phyloP scores from a whole-genome alignment of 345 rosid genomes.

The Boechera divaricarpa region DNA sequence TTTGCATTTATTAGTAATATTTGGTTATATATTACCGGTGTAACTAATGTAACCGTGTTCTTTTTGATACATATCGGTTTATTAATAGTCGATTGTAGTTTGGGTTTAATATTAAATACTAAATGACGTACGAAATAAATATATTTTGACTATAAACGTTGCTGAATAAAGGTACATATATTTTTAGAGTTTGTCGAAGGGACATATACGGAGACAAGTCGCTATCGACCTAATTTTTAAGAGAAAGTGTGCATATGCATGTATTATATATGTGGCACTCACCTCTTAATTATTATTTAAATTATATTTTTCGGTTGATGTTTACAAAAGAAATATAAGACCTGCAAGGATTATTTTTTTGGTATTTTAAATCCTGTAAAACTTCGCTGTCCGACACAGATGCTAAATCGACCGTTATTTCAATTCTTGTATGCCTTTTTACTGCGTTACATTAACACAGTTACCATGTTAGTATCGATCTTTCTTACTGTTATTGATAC shows the following conservation, averaged over 20 bases:
- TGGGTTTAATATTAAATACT: not conserved
- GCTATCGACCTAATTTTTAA: constrained; percentile 28
- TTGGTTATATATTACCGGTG: not conserved
- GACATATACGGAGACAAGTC: constrained; percentile 47
- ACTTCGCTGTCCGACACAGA: not conserved
- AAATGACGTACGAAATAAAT: not conserved
- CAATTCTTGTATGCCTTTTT: not conserved
- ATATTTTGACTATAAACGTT: constrained; percentile 7
- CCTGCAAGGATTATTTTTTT: too few species aligned
- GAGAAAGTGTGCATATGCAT: constrained; percentile 39
- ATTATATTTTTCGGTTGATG: not conserved
- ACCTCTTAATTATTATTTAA: constrained; percentile 12
- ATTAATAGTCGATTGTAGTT: not conserved
- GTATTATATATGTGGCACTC: constrained; percentile 29
- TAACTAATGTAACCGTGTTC: not conserved
- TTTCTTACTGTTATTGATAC: constrained; percentile 4
- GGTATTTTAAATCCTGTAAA: not conserved
- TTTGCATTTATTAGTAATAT: not conserved
- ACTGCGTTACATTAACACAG: not conserved
- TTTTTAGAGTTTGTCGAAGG: constrained; percentile 43
- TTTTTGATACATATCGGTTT: not conserved
- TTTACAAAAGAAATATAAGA: too few species aligned
- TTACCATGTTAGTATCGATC: not conserved
- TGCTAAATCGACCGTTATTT: not conserved
- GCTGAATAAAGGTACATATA: constrained; percentile 36